Base-by-base conservation (phyloP, 2,329 filamentous ascomycete genomes). In the Colletotrichum costaricense region DNA sequence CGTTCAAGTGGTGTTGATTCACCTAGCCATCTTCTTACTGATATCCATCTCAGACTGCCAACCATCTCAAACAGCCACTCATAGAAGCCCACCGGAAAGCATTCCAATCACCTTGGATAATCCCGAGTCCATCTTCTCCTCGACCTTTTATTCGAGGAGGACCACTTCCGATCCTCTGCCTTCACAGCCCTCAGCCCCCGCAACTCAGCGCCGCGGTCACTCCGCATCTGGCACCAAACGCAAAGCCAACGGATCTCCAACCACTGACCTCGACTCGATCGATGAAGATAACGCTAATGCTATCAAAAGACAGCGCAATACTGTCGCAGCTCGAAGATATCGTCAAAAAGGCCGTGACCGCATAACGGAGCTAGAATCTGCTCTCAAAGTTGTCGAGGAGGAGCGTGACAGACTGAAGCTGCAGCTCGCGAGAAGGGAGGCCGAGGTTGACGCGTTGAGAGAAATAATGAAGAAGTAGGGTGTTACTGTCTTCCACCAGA, bases 261-360 rank as follows among this genome's bases (percentile, higher is more conserved):
- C 12, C 4, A 22, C 30, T 33, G 54, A 66, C 5, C n/a, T n/a
- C 9, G 19, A 24, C 2, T 24, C 19, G 3, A 14, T 42, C 5
- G 63, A 46, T n/a, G 54, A 57, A 12, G 52, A 28, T 11, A 49
- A 3, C 14, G 12, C 11, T 14, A 38, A 57, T 11, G 14, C 38
- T 1, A 68, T 79, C 66, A 92, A 91, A 80, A 88, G 91, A 26
- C 86, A 87, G 74, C 87, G 88, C 74, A 92, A 93, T 81, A 92
- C 89, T 42, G 83, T 91, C 67, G 91, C 91, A 9, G 91, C 91
- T 52, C 86, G 89, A 55, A 88, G 89, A 63, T 92, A 91, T 80
- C 88, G 91, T 24, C 90, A 92, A 78, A 91, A 91, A 78, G 89
- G 90, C 74, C 82, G 92, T 35, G 90, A 92, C 77, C 88, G 90